A percentile compares a stretch with the other conserved stretches of the same genome.
phyloP scores from a whole-genome alignment of 495 filamentous ascomycete species.

The Aspergillus kassunensis region DNA sequence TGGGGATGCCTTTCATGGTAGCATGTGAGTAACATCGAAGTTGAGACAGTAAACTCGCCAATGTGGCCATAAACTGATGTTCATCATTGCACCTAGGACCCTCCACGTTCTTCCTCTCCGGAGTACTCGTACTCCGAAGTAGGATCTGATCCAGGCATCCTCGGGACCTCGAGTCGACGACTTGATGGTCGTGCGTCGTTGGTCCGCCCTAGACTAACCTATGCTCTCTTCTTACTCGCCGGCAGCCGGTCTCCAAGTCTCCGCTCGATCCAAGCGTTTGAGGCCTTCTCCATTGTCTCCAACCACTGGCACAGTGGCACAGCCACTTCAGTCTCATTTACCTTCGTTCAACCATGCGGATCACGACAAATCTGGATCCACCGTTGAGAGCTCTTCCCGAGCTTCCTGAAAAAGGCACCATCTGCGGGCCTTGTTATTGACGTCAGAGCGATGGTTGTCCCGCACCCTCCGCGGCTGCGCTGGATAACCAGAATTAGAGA shows the following conservation, averaged over 20 bases:
- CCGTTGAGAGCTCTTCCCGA: not conserved
- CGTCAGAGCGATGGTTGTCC: slow-evolving; percentile 15
- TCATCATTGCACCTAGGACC: no score
- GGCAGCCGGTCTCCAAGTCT: not conserved
- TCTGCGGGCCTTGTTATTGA: slow-evolving; percentile 11
- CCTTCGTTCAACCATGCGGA: slow-evolving; percentile 7
- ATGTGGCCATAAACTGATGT: no score
- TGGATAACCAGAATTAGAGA: slow-evolving; percentile 1
- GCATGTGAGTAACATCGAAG: no score
- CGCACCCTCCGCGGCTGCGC: slow-evolving; percentile 1
- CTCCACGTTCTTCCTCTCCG: no score
- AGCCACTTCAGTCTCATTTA: slow-evolving; percentile 7
- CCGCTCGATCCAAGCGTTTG: slow-evolving; percentile 5
- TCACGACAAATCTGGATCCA: slow-evolving; percentile 7
- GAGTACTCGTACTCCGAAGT: no score
- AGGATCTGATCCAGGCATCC: no score
- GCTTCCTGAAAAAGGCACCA: slow-evolving; percentile 4
- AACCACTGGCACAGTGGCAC: slow-evolving; percentile 1
- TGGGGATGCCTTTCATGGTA: no score
- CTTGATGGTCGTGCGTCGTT: not conserved
- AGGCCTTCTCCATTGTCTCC: not conserved
- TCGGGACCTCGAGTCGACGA: no score
- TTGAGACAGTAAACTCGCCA: no score
- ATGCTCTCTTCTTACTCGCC: slow-evolving; percentile 3
- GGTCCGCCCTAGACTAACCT: not conserved